A percentile compares a stretch with the other conserved stretches of the same genome.
phyloP scores from a whole-genome alignment of 495 filamentous ascomycete species.

The Podospora sp. region DNA sequence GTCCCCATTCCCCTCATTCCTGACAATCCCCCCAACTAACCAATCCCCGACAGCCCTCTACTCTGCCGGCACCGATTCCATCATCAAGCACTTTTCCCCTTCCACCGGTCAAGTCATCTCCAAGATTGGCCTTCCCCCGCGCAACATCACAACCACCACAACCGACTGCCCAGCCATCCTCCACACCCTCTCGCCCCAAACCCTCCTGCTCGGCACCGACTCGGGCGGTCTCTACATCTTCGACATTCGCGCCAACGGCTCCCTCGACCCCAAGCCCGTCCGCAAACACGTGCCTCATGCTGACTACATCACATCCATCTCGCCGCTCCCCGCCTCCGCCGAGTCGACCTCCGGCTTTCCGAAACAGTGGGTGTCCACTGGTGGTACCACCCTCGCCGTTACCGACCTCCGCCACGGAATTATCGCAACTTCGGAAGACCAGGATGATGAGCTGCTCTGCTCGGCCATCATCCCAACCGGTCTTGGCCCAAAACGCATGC shows the following conservation, averaged over 20 bases:
- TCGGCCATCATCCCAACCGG: constrained; percentile 72
- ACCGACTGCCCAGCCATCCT: constrained; percentile 75
- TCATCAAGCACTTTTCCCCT: constrained; percentile 83
- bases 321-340: constrained; percentile 74
- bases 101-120: constrained; percentile 78
- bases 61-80: constrained; percentile 85
- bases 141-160: constrained; percentile 35
- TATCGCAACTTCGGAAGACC: constrained; percentile 83
- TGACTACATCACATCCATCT: constrained; percentile 90
- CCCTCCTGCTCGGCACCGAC: constrained; percentile 87
- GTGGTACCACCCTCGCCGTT: constrained; percentile 84
- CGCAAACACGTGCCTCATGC: constrained; percentile 84
- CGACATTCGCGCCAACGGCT: constrained; percentile 75
- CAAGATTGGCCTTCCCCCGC: constrained; percentile 67
- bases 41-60: constrained; percentile 59
- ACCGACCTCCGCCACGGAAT: constrained; percentile 85
- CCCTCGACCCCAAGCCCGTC: constrained; percentile 62
- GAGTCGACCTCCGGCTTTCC: constrained; percentile 80
- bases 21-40: constrained; percentile 21
- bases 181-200: constrained; percentile 80
- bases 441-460: constrained; percentile 88
- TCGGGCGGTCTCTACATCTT: constrained; percentile 86
- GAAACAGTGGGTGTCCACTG: constrained; percentile 92
- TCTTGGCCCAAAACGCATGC: constrained; percentile 57
- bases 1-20: background rate